These are phyloP conservation scores for Gynochthodes officinalis DNA, from an alignment of 257 asterid genomes.

Conservation along the genomic window DNA sequence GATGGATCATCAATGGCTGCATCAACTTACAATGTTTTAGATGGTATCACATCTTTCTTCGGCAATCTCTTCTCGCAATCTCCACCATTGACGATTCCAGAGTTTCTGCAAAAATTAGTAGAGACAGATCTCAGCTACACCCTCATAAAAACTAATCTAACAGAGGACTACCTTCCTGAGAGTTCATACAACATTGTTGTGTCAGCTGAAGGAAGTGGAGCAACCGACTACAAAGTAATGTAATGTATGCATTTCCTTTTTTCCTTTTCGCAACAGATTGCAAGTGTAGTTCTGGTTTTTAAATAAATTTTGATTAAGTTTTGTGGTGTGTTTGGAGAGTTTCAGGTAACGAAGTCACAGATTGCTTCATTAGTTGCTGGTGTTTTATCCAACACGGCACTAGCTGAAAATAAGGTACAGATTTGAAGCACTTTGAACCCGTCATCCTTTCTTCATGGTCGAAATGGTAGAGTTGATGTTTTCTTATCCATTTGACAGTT, in stretches of 20 bases:
- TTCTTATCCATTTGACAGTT: neutral
- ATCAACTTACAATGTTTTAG: constrained; percentile 70
- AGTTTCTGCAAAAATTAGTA: constrained; percentile 63
- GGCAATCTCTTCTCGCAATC: constrained; percentile 61
- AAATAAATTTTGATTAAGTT: neutral
- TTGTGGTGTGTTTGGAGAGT: neutral
- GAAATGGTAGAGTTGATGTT: neutral
- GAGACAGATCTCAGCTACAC: constrained; percentile 78
- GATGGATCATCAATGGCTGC: constrained; percentile 43
- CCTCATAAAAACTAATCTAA: constrained; percentile 62
- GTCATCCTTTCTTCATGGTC: neutral
- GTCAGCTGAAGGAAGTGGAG: constrained; percentile 64
- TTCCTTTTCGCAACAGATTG: constrained; percentile 16
- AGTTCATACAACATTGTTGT: constrained; percentile 69
- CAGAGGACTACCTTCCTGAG: constrained; percentile 79
- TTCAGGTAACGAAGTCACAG: constrained; percentile 68
- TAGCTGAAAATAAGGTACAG: constrained; percentile 84
- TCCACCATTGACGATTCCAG: constrained; percentile 58
- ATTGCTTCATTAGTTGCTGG: constrained; percentile 87
- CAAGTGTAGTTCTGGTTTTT: neutral
- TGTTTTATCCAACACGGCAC: constrained; percentile 75
- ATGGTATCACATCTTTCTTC: constrained; percentile 83
- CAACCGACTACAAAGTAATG: constrained; percentile 93
- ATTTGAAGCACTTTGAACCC: neutral
- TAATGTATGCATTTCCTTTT: constrained; percentile 77